Evolutionary conservation across 805 yeast genomes (phyloP).

Genomic region (Grigorovia humatica): DNA sequence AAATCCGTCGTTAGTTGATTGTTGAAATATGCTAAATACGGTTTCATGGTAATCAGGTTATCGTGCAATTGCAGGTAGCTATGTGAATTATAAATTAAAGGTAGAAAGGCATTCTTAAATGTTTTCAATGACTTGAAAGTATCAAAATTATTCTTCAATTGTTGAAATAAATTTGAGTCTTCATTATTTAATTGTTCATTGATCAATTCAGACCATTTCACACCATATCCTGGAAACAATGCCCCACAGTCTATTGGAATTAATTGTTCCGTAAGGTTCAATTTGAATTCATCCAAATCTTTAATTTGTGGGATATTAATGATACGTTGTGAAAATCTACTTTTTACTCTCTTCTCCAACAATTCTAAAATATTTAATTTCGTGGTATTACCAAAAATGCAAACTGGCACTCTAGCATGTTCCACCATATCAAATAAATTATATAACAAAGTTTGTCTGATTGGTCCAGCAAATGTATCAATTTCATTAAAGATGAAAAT

Average conservation of each 20-base stretch:
- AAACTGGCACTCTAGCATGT: conserved; percentile 54
- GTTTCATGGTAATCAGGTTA: conserved; percentile 9
- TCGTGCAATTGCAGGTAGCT: conserved; percentile 20
- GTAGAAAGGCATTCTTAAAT: conserved; percentile 35
- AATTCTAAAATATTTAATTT: conserved; percentile 67
- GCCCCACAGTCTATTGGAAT: not conserved
- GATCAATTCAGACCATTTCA: conserved; percentile 38
- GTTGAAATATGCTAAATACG: conserved; percentile 17
- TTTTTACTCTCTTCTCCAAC: conserved; percentile 82
- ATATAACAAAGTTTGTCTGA: conserved; percentile 75
- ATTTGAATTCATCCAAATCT: conserved; percentile 40
- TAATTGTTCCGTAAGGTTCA: conserved; percentile 33
- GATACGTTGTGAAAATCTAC: conserved; percentile 76
- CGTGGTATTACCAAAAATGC: conserved; percentile 72
- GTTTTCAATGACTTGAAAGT: conserved; percentile 49
- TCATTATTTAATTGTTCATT: conserved; percentile 18
- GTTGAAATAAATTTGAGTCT: conserved; percentile 27
- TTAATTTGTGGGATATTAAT: conserved; percentile 47
- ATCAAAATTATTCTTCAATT: conserved; percentile 40
- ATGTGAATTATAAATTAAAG: conserved; percentile 32
- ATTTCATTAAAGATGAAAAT: conserved; percentile 78
- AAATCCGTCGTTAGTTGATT: conserved; percentile 24
- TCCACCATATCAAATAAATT: conserved; percentile 84
- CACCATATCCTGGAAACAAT: not conserved
- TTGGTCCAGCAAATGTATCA: conserved; percentile 61